These are phyloP conservation scores for Deakozyma indianensis DNA, from an alignment of 805 yeast genomes.

Conservation along the genomic window DNA sequence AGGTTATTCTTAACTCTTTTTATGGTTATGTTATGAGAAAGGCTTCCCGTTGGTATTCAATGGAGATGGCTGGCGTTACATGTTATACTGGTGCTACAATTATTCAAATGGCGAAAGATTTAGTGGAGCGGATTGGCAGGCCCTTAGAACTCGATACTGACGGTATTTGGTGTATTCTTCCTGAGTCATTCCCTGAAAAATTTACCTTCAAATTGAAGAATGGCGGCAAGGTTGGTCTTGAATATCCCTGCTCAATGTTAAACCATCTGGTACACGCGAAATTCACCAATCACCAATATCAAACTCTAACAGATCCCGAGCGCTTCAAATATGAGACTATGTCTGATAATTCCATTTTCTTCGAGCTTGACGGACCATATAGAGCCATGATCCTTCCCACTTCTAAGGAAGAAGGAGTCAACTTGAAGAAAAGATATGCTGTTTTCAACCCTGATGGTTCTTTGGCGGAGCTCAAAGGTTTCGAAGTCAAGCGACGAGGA, in stretches of 20 bases:
- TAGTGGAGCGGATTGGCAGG: constrained; percentile 87
- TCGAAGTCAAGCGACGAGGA: constrained; percentile 93
- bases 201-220: constrained; percentile 53
- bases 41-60: constrained; percentile 98
- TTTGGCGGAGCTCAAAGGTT: constrained; percentile 90
- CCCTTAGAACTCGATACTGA: constrained; percentile 96
- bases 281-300: constrained; percentile 92
- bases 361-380: constrained; percentile 98
- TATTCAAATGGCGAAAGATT: constrained; percentile 87
- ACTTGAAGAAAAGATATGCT: constrained; percentile 90
- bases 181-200: constrained; percentile 86
- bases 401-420: constrained; percentile 94
- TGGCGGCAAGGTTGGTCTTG: constrained; percentile 64
- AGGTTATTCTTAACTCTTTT: constrained; percentile 89
- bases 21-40: constrained; percentile 98
- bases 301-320: constrained; percentile 60
- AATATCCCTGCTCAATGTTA: constrained; percentile 94
- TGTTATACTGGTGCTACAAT: constrained; percentile 97
- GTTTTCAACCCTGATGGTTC: constrained; percentile 93
- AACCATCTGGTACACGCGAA: constrained; percentile 81
- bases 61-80: constrained; percentile 99
- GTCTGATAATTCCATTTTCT: constrained; percentile 88
- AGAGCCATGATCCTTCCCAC: constrained; percentile 96
- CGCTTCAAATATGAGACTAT: constrained; percentile 56
- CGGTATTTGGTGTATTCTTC: constrained; percentile 98